phyloP scores from a whole-genome alignment of 352 stramenopile genomes.

The Pythium apleroticum region DNA sequence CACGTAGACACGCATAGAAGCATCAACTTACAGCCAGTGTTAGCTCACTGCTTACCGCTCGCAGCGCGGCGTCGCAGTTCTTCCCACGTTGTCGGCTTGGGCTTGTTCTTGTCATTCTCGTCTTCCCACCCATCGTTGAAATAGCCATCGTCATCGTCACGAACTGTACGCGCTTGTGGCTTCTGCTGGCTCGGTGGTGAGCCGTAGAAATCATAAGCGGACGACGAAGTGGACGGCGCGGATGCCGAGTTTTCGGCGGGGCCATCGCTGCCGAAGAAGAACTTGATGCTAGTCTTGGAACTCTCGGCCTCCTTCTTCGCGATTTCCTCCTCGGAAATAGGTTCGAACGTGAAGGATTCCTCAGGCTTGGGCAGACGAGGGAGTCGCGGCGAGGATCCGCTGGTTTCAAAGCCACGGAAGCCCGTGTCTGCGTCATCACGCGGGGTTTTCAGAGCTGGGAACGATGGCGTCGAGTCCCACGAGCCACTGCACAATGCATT shows the following conservation, averaged over 20 bases:
- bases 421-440: slow-evolving; percentile 3
- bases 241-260: slow-evolving; percentile 7
- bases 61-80: slow-evolving; percentile 67
- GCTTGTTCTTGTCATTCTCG: slow-evolving; percentile 29
- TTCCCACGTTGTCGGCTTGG: slow-evolving; percentile 71
- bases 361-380: slow-evolving; percentile 12
- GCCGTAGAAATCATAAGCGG: slow-evolving; percentile 27
- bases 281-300: slow-evolving; percentile 24
- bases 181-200: background rate
- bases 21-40: background rate
- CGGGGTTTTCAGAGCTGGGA: slow-evolving; percentile 8
- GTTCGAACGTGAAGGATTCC: slow-evolving; percentile 3
- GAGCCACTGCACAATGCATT: slow-evolving; percentile 35
- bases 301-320: background rate
- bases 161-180: background rate
- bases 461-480: slow-evolving; percentile 35
- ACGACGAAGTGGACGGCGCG: slow-evolving; percentile 33
- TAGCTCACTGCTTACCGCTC: slow-evolving; percentile 35
- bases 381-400: background rate
- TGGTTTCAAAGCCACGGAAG: slow-evolving; percentile 6
- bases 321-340: background rate
- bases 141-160: slow-evolving; percentile 21
- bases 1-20: background rate
- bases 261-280: slow-evolving; percentile 42
- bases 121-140: slow-evolving; percentile 31